Evolutionary conservation across 2,329 filamentous ascomycete species (phyloP), one percentile per base, ranked within the genome.

Genomic region (Claviceps sp.): DNA sequence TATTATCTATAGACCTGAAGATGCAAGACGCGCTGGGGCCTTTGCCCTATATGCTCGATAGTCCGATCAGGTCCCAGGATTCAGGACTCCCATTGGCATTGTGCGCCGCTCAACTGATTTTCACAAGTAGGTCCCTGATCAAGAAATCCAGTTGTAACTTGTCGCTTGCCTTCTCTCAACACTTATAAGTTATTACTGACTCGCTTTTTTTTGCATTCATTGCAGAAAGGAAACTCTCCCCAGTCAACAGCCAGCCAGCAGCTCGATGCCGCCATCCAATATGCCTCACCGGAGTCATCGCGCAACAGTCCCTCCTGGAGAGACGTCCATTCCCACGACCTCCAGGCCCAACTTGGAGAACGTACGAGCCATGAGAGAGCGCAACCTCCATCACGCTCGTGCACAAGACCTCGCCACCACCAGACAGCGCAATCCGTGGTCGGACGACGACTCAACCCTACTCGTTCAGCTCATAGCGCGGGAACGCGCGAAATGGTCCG

Each of bases 391-490:
- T 17, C 47, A 17, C 40, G 23, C 42, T n/a, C 45, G 50, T n/a
- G 9, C 16, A 16, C n/a, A 14, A 34, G 9, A 34, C 29, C 4
- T 7, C 22, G 5, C 22, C 57, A 45, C 40, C 45, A 20, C 20
- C 45, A 5, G 57, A 46, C 60, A 58, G 37, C 68, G 68, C 42
- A 50, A 58, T 17, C 58, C 60, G 7, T 79, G 76, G 76, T 67
- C 67, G 23, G 57, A 64, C 9, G 51, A 59, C 7, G 76, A 79
- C 56, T 63, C 63, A 5, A 42, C 58, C 13, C 55, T 61, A 37
- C 72, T 79, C 45, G 59, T 77, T 36, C 55, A 63, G 6, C 66
- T 71, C 48, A 68, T 79, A 37, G 58, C 64, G 45, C 49, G 58
- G 16, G 56, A 52, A 20, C 51, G 57, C 16, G 61, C 60, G 17